A percentile compares a stretch with the other conserved stretches of the same genome.
Evolutionary conservation across 2,329 filamentous ascomycete species (phyloP).

Genomic region (Arachnomyces sp.): DNA sequence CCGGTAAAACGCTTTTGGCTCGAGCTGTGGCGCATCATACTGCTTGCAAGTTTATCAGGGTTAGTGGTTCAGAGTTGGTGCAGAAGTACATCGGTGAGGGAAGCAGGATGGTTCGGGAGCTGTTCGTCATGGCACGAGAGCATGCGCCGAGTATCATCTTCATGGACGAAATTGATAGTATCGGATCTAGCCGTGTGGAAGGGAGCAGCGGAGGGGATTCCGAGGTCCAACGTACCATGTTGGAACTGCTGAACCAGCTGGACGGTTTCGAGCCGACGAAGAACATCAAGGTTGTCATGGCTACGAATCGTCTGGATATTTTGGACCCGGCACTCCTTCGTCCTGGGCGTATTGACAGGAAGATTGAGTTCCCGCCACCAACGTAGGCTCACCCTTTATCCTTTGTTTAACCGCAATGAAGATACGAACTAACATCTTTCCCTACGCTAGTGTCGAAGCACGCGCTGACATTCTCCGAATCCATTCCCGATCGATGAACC

Average conservation of each 20-base stretch:
- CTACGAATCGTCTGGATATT: conserved; percentile 95
- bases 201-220: conserved; percentile 92
- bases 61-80: conserved; percentile 90
- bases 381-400: conserved; percentile 43
- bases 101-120: conserved; percentile 93
- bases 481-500: conserved; percentile 96
- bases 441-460: conserved; percentile 61
- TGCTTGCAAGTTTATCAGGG: conserved; percentile 97
- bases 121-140: conserved; percentile 98
- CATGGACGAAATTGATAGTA: conserved; percentile 99
- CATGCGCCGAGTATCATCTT: conserved; percentile 99
- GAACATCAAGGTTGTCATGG: conserved; percentile 99
- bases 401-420: neutral
- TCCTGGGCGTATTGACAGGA: conserved; percentile 95
- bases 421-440: conserved; percentile 4
- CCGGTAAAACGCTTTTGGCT: conserved; percentile 90
- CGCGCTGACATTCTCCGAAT: conserved; percentile 96
- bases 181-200: conserved; percentile 93
- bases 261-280: conserved; percentile 98
- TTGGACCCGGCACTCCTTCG: conserved; percentile 89
- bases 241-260: conserved; percentile 95
- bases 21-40: conserved; percentile 96
- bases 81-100: conserved; percentile 99
- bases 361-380: conserved; percentile 97
- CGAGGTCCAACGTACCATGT: conserved; percentile 96